phyloP scores from a whole-genome alignment of 2,329 filamentous ascomycete species.

The Emericellopsis cladophorae region DNA sequence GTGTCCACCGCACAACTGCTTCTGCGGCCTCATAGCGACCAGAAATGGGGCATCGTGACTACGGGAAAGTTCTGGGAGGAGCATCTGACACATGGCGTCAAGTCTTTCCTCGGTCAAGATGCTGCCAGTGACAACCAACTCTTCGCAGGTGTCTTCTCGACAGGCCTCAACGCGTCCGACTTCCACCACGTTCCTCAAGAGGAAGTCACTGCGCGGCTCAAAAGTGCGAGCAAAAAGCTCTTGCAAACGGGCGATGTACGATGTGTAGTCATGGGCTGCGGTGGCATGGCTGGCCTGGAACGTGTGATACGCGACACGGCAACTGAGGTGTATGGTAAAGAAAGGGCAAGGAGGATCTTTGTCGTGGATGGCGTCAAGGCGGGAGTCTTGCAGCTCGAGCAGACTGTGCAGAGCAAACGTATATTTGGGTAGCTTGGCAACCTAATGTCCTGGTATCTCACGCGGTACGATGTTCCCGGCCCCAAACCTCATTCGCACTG shows the following conservation, averaged over 20 bases:
- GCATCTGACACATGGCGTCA: constrained; percentile 55
- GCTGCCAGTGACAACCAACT: constrained; percentile 17
- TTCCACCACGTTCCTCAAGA: constrained; percentile 58
- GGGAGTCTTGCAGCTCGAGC: constrained; percentile 50
- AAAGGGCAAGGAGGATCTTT: constrained; percentile 40
- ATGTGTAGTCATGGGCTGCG: constrained; percentile 76
- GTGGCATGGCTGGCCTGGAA: constrained; percentile 81
- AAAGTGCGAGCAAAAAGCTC: constrained; percentile 55
- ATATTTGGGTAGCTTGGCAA: constrained; percentile 14
- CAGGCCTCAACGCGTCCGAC: constrained; percentile 67
- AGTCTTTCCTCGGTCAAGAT: constrained; percentile 44
- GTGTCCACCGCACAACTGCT: constrained; percentile 46
- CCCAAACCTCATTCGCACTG: constrained; percentile 85
- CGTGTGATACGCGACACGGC: constrained; percentile 61
- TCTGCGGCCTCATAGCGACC: constrained; percentile 8
- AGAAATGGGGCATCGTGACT: constrained; percentile 75
- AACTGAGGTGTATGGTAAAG: constrained; percentile 47
- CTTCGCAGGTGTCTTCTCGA: constrained; percentile 74
- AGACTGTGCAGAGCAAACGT: constrained; percentile 30
- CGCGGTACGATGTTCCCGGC: constrained; percentile 29
- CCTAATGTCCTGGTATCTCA: too few species aligned
- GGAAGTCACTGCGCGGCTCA: constrained; percentile 53
- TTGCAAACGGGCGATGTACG: constrained; percentile 43
- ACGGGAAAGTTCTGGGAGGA: constrained; percentile 76
- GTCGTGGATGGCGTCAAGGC: constrained; percentile 74